Base-by-base conservation (phyloP, 257 asterid genomes). In the Nicotiana undulata region DNA sequence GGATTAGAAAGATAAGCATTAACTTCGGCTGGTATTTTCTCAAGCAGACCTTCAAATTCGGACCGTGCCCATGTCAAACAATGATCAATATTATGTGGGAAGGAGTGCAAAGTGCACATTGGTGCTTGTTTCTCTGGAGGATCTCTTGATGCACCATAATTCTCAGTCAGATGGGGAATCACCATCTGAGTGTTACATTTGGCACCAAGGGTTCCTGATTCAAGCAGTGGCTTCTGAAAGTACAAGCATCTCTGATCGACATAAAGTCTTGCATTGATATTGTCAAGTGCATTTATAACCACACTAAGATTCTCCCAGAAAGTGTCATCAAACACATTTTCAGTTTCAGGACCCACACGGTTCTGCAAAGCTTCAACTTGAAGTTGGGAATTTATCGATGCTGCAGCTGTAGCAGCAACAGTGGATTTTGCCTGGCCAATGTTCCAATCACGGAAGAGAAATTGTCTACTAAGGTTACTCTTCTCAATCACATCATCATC, bases 61-160 rank as follows among this genome's bases (percentile, higher is more conserved):
- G 98, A 94, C 29, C 98, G 88, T 65, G 98, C 97, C 98, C 98
- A 94, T 15, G 98, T 93, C 92, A 94, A 87, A 88, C 98, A 94
- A 85, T 94, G 98, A 84, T 92, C 98, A 46, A 94, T 94, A 80
- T 91, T 94, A 86, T 94, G 98, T 0, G 98, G 98, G 84, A 94
- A 94, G 32, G 98, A 92, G 83, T 94, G 98, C 80, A 94, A 91
- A 75, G 97, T 94, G 82, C 98, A 94, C 97, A 94, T 94, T 44
- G 98, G 98, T 74, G 97, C 98, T 88, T 94, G 98, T 84, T 90
- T 94, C 92, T 94, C 98, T 8, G 97, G 97, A 53, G 98, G 98
- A 79, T 92, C 98, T 74, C 97, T 92, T 11, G 98, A 94, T 37
- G 98, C 98, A 56, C 98, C 98, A 82, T 94, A 94, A 74, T 94